These are phyloP conservation scores for Blastomyces silverae DNA, from an alignment of 2,329 filamentous ascomycete genomes.

Conservation along the genomic window DNA sequence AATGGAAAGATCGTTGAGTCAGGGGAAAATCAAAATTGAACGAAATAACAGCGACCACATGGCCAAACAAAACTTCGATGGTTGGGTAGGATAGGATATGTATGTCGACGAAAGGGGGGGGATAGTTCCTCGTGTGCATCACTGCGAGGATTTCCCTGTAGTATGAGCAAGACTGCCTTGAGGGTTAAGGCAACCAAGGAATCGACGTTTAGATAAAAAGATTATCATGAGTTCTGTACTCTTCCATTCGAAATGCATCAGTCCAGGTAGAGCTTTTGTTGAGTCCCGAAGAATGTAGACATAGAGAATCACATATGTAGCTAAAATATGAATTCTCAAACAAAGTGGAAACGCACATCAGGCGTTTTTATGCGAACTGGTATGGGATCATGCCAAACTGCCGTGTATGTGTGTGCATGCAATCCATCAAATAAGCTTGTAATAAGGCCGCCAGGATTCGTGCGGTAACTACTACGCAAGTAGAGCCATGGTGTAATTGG, in stretches of 20 bases:
- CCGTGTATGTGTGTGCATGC: neutral
- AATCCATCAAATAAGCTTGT: neutral
- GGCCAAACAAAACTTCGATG: neutral
- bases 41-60: neutral
- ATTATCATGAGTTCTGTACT: neutral
- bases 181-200: neutral
- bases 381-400: conserved; percentile 4
- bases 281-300: neutral
- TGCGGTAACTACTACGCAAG: neutral
- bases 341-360: neutral
- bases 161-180: neutral
- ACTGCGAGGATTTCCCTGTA: neutral
- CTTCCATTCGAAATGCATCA: neutral
- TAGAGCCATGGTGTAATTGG: neutral
- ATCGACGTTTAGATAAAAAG: neutral
- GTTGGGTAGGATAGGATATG: neutral
- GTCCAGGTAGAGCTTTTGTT: neutral
- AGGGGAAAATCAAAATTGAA: neutral
- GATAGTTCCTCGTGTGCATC: no score
- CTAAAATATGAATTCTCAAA: neutral
- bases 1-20: neutral
- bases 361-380: conserved; percentile 4
- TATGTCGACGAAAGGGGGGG: neutral
- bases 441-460: neutral
- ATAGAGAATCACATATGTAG: neutral